Conservation (phyloP, 2,329 filamentous ascomycete genomes). For the Coniochaeta hoffmannii region DNA sequence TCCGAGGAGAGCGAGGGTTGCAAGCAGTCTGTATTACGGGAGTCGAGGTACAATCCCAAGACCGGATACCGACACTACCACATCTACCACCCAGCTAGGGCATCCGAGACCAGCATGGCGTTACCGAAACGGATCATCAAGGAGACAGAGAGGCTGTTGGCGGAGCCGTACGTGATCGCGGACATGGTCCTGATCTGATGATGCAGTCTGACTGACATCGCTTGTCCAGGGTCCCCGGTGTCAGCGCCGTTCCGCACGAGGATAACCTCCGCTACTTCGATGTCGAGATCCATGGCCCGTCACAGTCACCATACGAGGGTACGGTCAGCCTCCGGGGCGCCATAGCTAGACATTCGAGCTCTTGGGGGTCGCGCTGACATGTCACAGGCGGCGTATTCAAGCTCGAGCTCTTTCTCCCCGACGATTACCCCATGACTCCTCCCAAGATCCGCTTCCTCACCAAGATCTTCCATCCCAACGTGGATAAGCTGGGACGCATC, state of each 20-base stretch:
- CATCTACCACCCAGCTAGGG: neutral
- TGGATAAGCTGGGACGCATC: conserved; percentile 94
- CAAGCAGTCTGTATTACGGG: too few relatives aligned
- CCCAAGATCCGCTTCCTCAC: conserved; percentile 98
- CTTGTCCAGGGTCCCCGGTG: conserved; percentile 75
- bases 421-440: conserved; percentile 98
- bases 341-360: neutral
- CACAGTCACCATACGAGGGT: conserved; percentile 94
- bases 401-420: conserved; percentile 92
- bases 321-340: conserved; percentile 1
- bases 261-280: conserved; percentile 98
- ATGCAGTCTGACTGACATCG: neutral
- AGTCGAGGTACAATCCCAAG: neutral
- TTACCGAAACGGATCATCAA: conserved; percentile 97
- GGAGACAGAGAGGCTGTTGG: conserved; percentile 95
- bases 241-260: conserved; percentile 90
- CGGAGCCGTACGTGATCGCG: conserved; percentile 70
- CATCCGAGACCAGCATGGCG: conserved; percentile 42
- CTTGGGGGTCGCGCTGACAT: neutral
- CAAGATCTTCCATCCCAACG: conserved; percentile 99
- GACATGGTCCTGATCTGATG: neutral
- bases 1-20: too few relatives aligned
- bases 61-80: neutral
- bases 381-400: conserved; percentile 73
- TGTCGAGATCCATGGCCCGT: conserved; percentile 88